phyloP scores from a whole-genome alignment of 805 yeast species.

The Barnettozyma salicaria region DNA sequence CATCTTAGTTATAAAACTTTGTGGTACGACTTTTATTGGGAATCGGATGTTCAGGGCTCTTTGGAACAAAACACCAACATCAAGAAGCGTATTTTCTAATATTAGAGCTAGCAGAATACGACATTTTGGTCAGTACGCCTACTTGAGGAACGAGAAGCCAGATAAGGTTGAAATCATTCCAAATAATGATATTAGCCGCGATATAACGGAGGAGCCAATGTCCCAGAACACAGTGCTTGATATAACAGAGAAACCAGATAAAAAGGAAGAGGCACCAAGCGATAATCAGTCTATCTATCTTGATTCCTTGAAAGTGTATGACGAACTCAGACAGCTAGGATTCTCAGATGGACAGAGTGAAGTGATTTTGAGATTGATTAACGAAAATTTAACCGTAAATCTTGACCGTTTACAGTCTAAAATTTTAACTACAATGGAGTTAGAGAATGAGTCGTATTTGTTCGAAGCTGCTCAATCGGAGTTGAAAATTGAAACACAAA shows the following conservation, averaged over 20 bases:
- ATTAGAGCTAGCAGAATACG: neutral
- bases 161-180: neutral
- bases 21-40: too few species aligned
- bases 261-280: neutral
- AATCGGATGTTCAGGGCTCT: too few species aligned
- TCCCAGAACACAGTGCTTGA: slow-evolving; percentile 4
- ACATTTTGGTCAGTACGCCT: neutral
- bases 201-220: neutral
- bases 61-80: too few species aligned
- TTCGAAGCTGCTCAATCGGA: slow-evolving; percentile 93
- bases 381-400: slow-evolving; percentile 30
- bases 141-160: neutral
- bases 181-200: neutral
- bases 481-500: slow-evolving; percentile 67
- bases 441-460: slow-evolving; percentile 82
- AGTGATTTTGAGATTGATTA: slow-evolving; percentile 42
- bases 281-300: slow-evolving; percentile 27
- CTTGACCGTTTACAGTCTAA: slow-evolving; percentile 29
- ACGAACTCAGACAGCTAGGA: slow-evolving; percentile 48
- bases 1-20: too few species aligned
- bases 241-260: slow-evolving; percentile 2
- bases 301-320: slow-evolving; percentile 58
- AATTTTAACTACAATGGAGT: slow-evolving; percentile 46
- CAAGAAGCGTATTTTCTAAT: too few species aligned
- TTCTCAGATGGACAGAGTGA: slow-evolving; percentile 59